Percentiles rank a stretch among this genome's conserved stretches.
phyloP scores from a whole-genome alignment of 2,329 filamentous ascomycete genomes.

The Beauveria medogensis region DNA sequence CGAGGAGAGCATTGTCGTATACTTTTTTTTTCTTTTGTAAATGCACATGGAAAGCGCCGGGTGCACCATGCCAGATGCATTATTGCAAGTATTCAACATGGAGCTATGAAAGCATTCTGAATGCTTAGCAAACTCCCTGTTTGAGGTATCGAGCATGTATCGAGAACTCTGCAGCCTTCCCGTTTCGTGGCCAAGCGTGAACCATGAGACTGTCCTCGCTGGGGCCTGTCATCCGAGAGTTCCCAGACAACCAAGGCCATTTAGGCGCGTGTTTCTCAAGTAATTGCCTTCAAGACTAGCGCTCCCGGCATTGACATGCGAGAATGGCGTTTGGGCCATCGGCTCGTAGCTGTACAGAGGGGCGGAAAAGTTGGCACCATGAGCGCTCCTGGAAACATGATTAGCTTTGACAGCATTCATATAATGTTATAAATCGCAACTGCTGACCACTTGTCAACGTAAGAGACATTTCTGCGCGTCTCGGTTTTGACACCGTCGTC shows the following conservation, averaged over 20 bases:
- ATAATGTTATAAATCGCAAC: not conserved
- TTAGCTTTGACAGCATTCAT: not conserved
- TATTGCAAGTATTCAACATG: too few relatives aligned
- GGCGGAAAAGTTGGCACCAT: conserved; percentile 61
- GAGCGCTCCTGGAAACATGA: conserved; percentile 44
- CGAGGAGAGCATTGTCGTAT: too few relatives aligned
- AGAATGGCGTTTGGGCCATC: too few relatives aligned
- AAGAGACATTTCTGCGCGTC: conserved; percentile 33
- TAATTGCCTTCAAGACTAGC: too few relatives aligned
- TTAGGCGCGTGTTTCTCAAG: too few relatives aligned
- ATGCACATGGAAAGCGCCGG: not conserved
- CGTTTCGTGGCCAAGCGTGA: conserved; percentile 20
- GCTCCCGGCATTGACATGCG: too few relatives aligned
- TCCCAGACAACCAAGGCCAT: too few relatives aligned
- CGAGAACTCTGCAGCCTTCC: conserved; percentile 38
- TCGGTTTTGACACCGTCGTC: not conserved
- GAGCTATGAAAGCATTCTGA: not conserved
- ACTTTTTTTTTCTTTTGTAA: not conserved
- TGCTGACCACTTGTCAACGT: conserved; percentile 47
- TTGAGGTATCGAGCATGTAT: conserved; percentile 49
- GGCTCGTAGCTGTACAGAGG: too few relatives aligned
- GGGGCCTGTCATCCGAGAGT: too few relatives aligned
- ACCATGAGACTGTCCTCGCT: too few relatives aligned
- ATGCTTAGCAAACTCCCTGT: conserved; percentile 52
- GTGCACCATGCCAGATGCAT: not conserved